These are phyloP conservation scores for Apiotrichum domesticum DNA, from an alignment of 1,284 basidiomycete genomes.

Conservation along the genomic window DNA sequence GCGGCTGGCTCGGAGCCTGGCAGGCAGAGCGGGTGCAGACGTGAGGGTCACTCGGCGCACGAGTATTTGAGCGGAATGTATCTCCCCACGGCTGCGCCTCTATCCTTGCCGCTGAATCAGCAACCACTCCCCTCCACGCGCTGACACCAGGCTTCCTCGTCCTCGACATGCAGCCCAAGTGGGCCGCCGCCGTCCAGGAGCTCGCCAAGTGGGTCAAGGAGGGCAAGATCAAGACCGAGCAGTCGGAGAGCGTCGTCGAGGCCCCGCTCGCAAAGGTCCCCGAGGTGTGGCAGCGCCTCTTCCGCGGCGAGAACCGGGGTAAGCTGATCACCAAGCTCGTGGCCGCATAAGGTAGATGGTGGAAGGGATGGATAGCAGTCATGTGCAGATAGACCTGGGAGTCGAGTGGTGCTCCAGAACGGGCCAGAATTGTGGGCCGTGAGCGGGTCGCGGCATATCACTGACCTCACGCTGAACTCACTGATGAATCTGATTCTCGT, in stretches of 20 bases:
- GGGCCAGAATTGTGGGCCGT: too few species aligned
- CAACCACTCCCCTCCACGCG: too few species aligned
- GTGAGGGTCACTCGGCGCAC: too few species aligned
- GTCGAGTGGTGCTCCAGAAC: too few species aligned
- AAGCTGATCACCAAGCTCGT: constrained; percentile 29
- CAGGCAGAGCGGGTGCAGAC: too few species aligned
- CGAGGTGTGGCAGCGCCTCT: constrained; percentile 23
- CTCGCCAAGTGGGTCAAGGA: constrained; percentile 10
- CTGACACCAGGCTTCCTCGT: constrained; percentile 34
- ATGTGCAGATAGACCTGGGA: too few species aligned
- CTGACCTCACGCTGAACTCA: too few species aligned
- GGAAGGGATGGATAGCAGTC: neutral
- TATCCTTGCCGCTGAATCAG: too few species aligned
- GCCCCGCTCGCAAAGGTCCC: constrained; percentile 24
- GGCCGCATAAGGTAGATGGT: neutral
- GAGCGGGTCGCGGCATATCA: too few species aligned
- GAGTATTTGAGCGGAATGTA: too few species aligned
- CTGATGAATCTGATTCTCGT: too few species aligned
- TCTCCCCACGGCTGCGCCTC: too few species aligned
- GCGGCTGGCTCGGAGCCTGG: neutral
- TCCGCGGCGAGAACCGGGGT: constrained; percentile 23
- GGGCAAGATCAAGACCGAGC: constrained; percentile 9
- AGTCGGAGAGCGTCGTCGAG: constrained; percentile 16
- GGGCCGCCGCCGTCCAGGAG: neutral
- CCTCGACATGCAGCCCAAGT: constrained; percentile 22